Conservation (phyloP, 768 basidiomycete genomes). For the Guyanaporus albipodus region DNA sequence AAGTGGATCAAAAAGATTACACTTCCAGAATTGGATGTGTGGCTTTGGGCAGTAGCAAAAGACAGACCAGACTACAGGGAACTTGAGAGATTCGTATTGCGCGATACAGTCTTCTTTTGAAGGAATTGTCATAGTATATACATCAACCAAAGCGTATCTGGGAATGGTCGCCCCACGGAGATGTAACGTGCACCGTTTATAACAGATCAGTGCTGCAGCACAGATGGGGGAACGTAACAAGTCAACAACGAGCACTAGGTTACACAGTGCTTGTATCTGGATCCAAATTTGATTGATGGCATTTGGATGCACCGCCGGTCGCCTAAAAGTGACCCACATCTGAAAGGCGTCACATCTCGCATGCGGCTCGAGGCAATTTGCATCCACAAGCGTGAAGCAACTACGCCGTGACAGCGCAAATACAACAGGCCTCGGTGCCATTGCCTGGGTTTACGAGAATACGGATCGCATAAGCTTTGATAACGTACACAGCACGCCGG, state of each 20-base stretch:
- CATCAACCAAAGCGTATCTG: conserved; percentile 1
- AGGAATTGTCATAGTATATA: not conserved
- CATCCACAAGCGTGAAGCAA: conserved; percentile 7
- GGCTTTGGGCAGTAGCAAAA: conserved; percentile 83
- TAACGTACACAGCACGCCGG: conserved; percentile 7
- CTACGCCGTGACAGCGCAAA: conserved; percentile 9
- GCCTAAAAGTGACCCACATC: conserved; percentile 1
- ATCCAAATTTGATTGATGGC: conserved; percentile 21
- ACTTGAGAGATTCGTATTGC: conserved; percentile 62
- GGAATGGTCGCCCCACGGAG: not conserved
- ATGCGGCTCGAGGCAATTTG: conserved; percentile 6
- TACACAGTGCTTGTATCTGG: too few species aligned
- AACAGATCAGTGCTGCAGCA: too few species aligned
- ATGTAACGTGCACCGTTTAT: not conserved
- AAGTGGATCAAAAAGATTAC: conserved; percentile 55
- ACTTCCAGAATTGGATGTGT: conserved; percentile 62
- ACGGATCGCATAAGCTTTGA: conserved; percentile 10
- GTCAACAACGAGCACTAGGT: too few species aligned
- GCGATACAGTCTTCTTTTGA: conserved; percentile 67
- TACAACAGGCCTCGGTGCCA: conserved; percentile 1
- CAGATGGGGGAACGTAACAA: too few species aligned
- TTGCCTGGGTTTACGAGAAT: conserved; percentile 2
- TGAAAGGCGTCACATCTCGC: conserved; percentile 4
- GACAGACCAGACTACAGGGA: conserved; percentile 67
- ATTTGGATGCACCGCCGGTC: conserved; percentile 5